These are phyloP conservation scores for Detonula confervacea DNA, from an alignment of 352 stramenopile species.

Conservation along the genomic window DNA sequence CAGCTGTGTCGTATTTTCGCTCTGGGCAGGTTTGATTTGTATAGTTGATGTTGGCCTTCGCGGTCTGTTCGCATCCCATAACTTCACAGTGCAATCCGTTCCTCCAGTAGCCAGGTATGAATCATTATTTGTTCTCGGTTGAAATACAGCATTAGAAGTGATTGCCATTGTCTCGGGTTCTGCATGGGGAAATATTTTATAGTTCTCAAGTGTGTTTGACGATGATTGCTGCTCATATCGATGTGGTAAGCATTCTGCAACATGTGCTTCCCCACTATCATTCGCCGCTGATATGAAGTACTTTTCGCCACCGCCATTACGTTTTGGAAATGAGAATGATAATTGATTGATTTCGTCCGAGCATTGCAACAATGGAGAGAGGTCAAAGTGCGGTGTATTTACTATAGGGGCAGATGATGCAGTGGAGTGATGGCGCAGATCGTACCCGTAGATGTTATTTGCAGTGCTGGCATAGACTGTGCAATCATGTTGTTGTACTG, in stretches of 20 bases:
- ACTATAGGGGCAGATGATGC: conserved; percentile 53
- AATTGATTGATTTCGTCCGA: conserved; percentile 83
- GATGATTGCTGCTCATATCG: conserved; percentile 7
- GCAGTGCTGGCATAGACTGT: conserved; percentile 25
- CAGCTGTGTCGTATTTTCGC: conserved; percentile 59
- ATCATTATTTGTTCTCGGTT: conserved; percentile 42
- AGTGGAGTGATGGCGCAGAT: conserved; percentile 55
- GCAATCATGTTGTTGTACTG: conserved; percentile 5
- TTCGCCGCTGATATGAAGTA: conserved; percentile 62
- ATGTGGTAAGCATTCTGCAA: conserved; percentile 34
- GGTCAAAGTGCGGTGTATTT: conserved; percentile 46
- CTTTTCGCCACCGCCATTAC: conserved; percentile 20
- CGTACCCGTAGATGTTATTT: conserved; percentile 67
- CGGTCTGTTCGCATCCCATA: conserved; percentile 67
- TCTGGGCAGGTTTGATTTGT: conserved; percentile 42
- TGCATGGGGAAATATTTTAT: conserved; percentile 58
- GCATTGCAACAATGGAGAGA: conserved; percentile 40
- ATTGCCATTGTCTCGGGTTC: conserved; percentile 51
- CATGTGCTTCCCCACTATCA: conserved; percentile 70
- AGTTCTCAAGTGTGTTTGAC: background rate
- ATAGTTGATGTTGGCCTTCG: conserved; percentile 58
- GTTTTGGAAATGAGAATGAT: conserved; percentile 49
- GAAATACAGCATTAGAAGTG: conserved; percentile 56
- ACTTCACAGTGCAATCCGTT: conserved; percentile 78
- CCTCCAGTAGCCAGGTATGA: conserved; percentile 67